phyloP scores from a whole-genome alignment of 208 protist genomes.

The Willaertia magna region DNA sequence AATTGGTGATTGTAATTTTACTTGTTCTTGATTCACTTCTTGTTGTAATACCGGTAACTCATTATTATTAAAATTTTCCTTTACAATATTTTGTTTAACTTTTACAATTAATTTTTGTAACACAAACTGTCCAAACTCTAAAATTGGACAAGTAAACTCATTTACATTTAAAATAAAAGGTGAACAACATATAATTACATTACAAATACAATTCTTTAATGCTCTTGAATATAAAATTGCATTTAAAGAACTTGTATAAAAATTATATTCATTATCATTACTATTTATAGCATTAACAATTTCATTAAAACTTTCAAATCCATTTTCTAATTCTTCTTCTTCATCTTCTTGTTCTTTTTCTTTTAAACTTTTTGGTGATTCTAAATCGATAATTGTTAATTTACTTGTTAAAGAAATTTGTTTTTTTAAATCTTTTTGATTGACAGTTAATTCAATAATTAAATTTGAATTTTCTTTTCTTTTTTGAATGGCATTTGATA shows the following conservation, averaged over 20 bases:
- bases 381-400: not conserved
- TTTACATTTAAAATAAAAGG: not conserved
- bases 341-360: not conserved
- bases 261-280: not conserved
- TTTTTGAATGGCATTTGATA: not conserved
- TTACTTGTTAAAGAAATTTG: not conserved
- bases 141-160: not conserved
- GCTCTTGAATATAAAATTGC: not conserved
- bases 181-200: not conserved
- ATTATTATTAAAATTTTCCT: no score
- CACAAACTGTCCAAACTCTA: not conserved
- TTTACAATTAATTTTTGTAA: no score
- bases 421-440: not conserved
- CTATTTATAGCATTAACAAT: not conserved
- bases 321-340: not conserved
- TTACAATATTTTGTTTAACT: no score
- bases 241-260: not conserved
- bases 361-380: not conserved
- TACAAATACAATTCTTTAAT: not conserved
- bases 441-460: not conserved
- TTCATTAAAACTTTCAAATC: not conserved
- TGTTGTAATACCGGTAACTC: no score
- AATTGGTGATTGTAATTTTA: no score
- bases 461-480: not conserved
- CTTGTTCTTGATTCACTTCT: no score